phyloP scores from a whole-genome alignment of 192 early-diverging fungal species.

The Gryganskiella cystojenkinii region DNA sequence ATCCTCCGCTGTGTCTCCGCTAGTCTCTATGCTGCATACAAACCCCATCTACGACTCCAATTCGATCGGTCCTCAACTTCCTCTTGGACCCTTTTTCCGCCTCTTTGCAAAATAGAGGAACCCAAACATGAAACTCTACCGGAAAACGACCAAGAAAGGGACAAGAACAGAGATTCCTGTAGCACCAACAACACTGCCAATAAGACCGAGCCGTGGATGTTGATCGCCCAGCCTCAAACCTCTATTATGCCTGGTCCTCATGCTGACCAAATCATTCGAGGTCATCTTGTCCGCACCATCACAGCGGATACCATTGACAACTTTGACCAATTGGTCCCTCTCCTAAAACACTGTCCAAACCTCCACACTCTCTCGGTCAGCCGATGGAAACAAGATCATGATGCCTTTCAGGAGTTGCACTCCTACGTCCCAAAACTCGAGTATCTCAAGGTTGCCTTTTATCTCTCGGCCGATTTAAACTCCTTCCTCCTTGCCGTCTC shows the following conservation, averaged over 20 bases:
- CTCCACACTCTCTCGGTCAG: constrained; percentile 15
- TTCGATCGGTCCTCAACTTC: constrained; percentile 23
- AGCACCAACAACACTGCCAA: not conserved
- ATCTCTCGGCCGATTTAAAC: constrained; percentile 20
- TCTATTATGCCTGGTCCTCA: not conserved
- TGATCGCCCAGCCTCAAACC: not conserved
- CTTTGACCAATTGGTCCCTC: constrained; percentile 15
- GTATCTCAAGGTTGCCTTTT: constrained; percentile 20
- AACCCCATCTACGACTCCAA: constrained; percentile 31
- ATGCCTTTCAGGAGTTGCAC: constrained; percentile 2
- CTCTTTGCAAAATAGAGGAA: not conserved
- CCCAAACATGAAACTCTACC: no score
- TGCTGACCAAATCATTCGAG: constrained; percentile 2
- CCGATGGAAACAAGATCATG: constrained; percentile 26
- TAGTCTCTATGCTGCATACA: constrained; percentile 12
- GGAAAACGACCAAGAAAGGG: not conserved
- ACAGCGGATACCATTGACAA: constrained; percentile 32
- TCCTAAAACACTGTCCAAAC: constrained; percentile 19
- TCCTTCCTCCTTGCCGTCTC: constrained; percentile 8
- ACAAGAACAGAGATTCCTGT: not conserved
- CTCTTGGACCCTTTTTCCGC: constrained; percentile 30
- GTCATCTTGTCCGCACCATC: constrained; percentile 21
- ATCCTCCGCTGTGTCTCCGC: constrained; percentile 30
- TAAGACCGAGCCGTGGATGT: not conserved
- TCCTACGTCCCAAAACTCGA: not conserved